Evolutionary conservation across 2,329 filamentous ascomycete genomes (phyloP).

Genomic region (Cercospora nicotianae): DNA sequence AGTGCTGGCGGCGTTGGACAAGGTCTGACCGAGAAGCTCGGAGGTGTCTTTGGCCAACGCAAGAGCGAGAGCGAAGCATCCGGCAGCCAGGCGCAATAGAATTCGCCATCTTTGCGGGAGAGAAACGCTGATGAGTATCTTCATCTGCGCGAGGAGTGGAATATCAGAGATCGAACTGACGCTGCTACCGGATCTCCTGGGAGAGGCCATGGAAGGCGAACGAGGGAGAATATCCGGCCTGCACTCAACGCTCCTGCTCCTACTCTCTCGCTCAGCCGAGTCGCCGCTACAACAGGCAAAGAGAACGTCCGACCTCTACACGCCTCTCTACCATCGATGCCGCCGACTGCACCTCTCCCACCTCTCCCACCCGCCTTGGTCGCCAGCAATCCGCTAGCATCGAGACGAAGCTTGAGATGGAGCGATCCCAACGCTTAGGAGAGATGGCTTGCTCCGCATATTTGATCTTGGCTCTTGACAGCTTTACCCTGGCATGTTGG

Average conservation of each 20-base stretch:
- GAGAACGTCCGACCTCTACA: not conserved
- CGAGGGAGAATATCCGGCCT: not conserved
- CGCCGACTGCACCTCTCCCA: not conserved
- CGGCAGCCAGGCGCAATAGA: constrained; percentile 18
- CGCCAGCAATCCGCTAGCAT: not conserved
- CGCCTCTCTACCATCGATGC: not conserved
- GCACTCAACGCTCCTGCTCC: not conserved
- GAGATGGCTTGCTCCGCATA: constrained; percentile 4
- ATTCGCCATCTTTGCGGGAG: constrained; percentile 11
- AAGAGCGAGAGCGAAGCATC: constrained; percentile 17
- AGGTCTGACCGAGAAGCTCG: constrained; percentile 13
- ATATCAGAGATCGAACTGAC: not conserved
- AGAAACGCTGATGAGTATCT: not conserved
- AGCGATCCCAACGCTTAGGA: constrained; percentile 1
- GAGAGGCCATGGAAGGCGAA: not conserved
- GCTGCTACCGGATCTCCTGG: not conserved
- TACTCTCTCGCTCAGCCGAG: not conserved
- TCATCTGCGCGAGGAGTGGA: constrained; percentile 4
- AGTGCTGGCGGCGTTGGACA: not conserved
- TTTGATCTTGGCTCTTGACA: not conserved
- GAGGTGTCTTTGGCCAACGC: constrained; percentile 16
- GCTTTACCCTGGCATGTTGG: not conserved
- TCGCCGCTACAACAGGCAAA: not conserved
- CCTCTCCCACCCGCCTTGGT: not conserved
- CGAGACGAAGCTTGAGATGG: constrained; percentile 3